These are phyloP conservation scores for Primulina eburnea DNA, from an alignment of 257 asterid genomes.

Conservation along the genomic window DNA sequence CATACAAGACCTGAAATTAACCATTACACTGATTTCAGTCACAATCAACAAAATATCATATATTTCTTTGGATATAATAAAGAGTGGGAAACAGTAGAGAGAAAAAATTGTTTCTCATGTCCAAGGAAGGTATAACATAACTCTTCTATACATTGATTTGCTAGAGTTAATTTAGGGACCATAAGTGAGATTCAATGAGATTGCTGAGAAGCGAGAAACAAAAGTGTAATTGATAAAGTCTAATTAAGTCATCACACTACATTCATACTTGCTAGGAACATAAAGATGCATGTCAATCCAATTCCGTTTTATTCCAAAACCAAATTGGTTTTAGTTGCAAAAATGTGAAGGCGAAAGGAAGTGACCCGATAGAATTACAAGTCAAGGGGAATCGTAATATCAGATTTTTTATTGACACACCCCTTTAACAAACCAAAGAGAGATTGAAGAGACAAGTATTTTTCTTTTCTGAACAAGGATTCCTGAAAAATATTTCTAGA, in stretches of 20 bases:
- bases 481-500: conserved; percentile 10
- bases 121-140: neutral
- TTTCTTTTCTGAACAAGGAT: no score
- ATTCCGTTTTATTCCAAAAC: neutral
- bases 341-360: neutral
- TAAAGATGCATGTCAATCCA: neutral
- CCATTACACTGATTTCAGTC: conserved; percentile 13
- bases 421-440: conserved; percentile 8
- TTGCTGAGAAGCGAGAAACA: no score
- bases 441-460: neutral
- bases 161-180: no score
- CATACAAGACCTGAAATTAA: conserved; percentile 72
- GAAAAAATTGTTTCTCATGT: neutral
- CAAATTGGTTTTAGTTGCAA: no score
- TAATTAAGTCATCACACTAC: neutral
- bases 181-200: no score
- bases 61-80: conserved; percentile 7
- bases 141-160: neutral
- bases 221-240: no score
- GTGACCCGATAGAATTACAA: neutral
- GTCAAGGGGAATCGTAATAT: neutral
- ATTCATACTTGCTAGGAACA: neutral
- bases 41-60: conserved; percentile 9
- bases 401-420: neutral
- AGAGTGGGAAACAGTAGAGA: neutral